Percentiles rank a stretch among this genome's conserved stretches.
Evolutionary conservation across 2,329 filamentous ascomycete genomes (phyloP).

Genomic region (Colletotrichum agaves): DNA sequence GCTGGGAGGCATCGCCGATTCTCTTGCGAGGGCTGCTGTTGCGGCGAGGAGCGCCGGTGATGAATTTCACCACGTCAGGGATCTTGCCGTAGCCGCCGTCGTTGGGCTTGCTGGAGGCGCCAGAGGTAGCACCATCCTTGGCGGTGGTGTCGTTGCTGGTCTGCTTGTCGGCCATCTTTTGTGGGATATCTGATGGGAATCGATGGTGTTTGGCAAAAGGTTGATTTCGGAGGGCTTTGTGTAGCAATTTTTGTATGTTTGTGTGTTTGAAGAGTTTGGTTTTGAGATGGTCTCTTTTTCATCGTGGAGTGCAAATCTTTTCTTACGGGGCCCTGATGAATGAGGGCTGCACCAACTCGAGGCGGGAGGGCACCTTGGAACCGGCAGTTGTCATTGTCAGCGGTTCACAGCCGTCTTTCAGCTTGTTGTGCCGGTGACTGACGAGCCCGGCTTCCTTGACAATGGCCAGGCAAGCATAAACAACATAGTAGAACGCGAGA

Average conservation of each 20-base stretch:
- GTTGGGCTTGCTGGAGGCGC: neutral
- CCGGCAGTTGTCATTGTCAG: neutral
- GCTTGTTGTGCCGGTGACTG: neutral
- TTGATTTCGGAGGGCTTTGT: neutral
- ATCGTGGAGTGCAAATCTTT: neutral
- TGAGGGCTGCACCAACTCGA: neutral
- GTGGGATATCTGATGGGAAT: neutral
- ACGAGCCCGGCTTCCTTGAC: neutral
- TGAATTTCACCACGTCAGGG: neutral
- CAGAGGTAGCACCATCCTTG: neutral
- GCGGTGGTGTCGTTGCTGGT: neutral
- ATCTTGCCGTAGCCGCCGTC: neutral
- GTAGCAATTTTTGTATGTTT: neutral
- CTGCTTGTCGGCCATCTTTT: neutral
- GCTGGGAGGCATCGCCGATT: neutral
- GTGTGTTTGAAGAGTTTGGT: neutral
- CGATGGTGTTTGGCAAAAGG: neutral
- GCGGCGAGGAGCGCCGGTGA: conserved; percentile 1
- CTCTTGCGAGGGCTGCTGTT: neutral
- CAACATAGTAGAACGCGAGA: too few relatives aligned
- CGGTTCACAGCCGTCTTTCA: neutral
- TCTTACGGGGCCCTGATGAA: neutral
- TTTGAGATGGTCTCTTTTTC: neutral
- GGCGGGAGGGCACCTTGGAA: conserved; percentile 2
- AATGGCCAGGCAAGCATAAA: too few relatives aligned